Evolutionary conservation across 2,329 filamentous ascomycete species (phyloP).

Genomic region (Sphaceloma murrayae): DNA sequence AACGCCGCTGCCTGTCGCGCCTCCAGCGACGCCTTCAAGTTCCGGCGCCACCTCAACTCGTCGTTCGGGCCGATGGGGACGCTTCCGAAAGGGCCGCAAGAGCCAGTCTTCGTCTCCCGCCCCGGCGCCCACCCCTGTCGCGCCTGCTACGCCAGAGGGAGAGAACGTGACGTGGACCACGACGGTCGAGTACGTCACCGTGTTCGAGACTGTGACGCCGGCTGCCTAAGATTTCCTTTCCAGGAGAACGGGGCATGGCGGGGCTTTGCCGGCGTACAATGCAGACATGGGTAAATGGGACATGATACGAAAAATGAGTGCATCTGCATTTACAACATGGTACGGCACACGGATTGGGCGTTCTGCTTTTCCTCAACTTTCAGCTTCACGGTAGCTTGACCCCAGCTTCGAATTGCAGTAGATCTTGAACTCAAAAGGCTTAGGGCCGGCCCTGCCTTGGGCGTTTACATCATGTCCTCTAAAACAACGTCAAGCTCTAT

Average conservation of each 20-base stretch:
- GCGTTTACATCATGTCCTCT: too few species aligned
- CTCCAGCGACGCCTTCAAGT: not conserved
- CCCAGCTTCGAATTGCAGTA: too few species aligned
- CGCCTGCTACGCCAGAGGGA: not conserved
- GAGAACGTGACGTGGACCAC: not conserved
- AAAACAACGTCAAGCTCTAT: too few species aligned
- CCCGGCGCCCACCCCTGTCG: not conserved
- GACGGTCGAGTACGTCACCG: constrained; percentile 5
- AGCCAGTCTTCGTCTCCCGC: too few species aligned
- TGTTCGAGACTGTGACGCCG: not conserved
- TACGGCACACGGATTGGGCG: too few species aligned
- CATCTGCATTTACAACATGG: too few species aligned
- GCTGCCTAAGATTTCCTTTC: not conserved
- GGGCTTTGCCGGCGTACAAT: too few species aligned
- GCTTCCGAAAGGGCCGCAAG: constrained; percentile 2
- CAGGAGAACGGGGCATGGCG: not conserved
- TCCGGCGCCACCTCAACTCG: constrained; percentile 1
- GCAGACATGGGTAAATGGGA: not conserved
- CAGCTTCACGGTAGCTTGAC: too few species aligned
- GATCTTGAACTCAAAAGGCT: too few species aligned
- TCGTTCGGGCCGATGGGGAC: not conserved
- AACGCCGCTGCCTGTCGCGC: not conserved
- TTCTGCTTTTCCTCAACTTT: too few species aligned
- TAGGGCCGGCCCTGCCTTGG: too few species aligned
- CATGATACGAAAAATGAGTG: constrained; percentile 4